Evolutionary conservation across 345 rosid genomes (phyloP).

Genomic region (Euphorbia lathyris): DNA sequence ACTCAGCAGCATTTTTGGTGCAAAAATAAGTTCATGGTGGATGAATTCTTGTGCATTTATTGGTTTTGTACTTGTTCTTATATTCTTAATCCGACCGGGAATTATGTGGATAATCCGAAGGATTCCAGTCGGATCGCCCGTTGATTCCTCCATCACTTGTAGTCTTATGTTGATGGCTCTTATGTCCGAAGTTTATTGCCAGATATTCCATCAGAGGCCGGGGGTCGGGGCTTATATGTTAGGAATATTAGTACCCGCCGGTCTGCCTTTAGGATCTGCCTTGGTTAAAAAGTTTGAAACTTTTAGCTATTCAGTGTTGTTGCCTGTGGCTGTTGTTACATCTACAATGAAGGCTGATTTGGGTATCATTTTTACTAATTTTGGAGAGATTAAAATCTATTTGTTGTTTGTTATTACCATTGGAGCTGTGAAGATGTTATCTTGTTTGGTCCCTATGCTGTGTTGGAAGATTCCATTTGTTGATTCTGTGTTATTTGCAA

Average conservation of each 20-base stretch:
- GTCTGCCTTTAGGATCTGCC: slow-evolving; percentile 42
- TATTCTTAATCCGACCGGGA: slow-evolving; percentile 18
- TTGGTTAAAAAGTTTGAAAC: slow-evolving; percentile 30
- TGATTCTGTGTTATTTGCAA: neutral
- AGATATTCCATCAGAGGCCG: slow-evolving; percentile 6
- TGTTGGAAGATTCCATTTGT: neutral
- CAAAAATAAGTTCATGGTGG: too few relatives aligned
- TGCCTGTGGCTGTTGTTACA: slow-evolving; percentile 31
- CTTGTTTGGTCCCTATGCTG: neutral
- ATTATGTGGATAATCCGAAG: slow-evolving; percentile 33
- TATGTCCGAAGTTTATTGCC: slow-evolving; percentile 5
- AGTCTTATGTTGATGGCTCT: slow-evolving; percentile 13
- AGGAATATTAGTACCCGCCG: slow-evolving; percentile 42
- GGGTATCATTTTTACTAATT: neutral
- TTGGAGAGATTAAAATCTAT: neutral
- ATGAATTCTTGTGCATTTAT: neutral
- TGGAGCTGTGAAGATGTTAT: slow-evolving; percentile 3
- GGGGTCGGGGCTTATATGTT: slow-evolving; percentile 24
- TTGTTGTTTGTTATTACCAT: neutral
- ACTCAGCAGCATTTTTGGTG: too few relatives aligned
- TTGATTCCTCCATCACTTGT: slow-evolving; percentile 19
- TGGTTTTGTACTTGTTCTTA: neutral
- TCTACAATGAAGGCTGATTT: slow-evolving; percentile 27
- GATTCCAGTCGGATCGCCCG: slow-evolving; percentile 30
- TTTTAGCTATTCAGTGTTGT: slow-evolving; percentile 20